Conservation (phyloP, 1,284 basidiomycete species). For the Heliocybe sulcata region DNA sequence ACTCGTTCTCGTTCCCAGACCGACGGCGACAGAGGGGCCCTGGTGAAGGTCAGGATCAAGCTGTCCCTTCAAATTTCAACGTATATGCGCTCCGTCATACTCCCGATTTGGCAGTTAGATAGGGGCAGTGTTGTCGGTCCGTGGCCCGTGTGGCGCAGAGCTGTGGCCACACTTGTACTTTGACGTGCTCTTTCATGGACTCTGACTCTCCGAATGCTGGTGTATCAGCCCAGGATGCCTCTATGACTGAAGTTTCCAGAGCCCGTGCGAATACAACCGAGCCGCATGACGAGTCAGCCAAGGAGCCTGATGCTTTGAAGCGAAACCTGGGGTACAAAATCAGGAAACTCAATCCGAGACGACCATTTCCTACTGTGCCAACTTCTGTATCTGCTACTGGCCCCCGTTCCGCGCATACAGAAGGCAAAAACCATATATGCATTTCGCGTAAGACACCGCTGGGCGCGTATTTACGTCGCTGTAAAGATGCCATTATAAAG, state of each 20-base stretch:
- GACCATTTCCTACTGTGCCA: slow-evolving; percentile 74
- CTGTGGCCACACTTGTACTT: too few species aligned
- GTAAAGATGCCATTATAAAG: slow-evolving; percentile 68
- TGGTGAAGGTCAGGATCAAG: neutral
- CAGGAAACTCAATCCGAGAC: slow-evolving; percentile 48
- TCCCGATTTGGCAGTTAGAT: neutral
- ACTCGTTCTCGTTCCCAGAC: neutral
- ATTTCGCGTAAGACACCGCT: slow-evolving; percentile 74
- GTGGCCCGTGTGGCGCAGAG: neutral
- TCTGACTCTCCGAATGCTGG: too few species aligned
- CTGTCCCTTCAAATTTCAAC: neutral
- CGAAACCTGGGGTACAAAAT: neutral
- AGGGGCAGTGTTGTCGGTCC: neutral
- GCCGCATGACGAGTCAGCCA: neutral
- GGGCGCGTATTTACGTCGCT: slow-evolving; percentile 71
- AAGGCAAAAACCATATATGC: slow-evolving; percentile 76
- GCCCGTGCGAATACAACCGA: too few species aligned
- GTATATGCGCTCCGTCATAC: neutral
- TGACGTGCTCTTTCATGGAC: too few species aligned
- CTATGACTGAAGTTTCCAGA: too few species aligned
- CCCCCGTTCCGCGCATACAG: slow-evolving; percentile 68
- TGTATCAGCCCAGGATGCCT: too few species aligned
- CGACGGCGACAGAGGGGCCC: slow-evolving; percentile 5
- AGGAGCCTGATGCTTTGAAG: slow-evolving; percentile 7
- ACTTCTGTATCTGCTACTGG: slow-evolving; percentile 69